phyloP scores from a whole-genome alignment of 805 yeast genomes.

The Candida sakaeoensis region DNA sequence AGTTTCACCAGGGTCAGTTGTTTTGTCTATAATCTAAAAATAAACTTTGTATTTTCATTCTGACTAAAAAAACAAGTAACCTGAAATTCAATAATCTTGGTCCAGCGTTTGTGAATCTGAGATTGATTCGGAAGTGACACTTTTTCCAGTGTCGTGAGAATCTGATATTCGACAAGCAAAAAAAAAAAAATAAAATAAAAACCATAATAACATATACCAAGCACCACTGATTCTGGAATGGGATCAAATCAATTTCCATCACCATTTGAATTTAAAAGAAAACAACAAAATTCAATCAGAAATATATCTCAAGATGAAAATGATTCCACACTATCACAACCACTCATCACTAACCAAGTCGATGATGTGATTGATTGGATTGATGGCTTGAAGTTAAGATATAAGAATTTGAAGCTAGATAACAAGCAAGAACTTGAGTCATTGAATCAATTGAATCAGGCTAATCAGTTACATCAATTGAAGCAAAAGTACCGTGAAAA shows the following conservation, averaged over 20 bases:
- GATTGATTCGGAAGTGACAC: too few relatives aligned
- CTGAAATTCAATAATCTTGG: too few relatives aligned
- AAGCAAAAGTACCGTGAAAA: conserved; percentile 19
- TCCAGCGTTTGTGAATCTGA: too few relatives aligned
- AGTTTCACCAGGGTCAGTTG: too few relatives aligned
- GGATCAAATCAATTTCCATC: conserved; percentile 17
- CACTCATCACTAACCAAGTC: conserved; percentile 6
- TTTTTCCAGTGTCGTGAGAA: too few relatives aligned
- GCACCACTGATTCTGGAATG: conserved; percentile 2
- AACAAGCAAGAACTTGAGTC: conserved; percentile 17
- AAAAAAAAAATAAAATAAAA: not conserved
- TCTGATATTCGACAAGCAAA: too few relatives aligned
- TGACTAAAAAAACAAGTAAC: too few relatives aligned
- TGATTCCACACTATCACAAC: not conserved
- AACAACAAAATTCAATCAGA: conserved; percentile 1
- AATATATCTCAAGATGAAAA: not conserved
- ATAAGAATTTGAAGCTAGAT: conserved; percentile 14
- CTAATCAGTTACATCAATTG: conserved; percentile 17
- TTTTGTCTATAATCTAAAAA: too few relatives aligned
- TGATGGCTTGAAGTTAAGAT: conserved; percentile 21
- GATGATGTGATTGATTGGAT: conserved; percentile 30
- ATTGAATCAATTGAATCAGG: conserved; percentile 15
- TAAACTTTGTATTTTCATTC: too few relatives aligned
- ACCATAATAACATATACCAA: not conserved
- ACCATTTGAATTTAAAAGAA: conserved; percentile 17